Percentiles rank a stretch among this genome's conserved stretches.
Conservation (phyloP, 495 filamentous ascomycete genomes). For the Penicillium canariense region DNA sequence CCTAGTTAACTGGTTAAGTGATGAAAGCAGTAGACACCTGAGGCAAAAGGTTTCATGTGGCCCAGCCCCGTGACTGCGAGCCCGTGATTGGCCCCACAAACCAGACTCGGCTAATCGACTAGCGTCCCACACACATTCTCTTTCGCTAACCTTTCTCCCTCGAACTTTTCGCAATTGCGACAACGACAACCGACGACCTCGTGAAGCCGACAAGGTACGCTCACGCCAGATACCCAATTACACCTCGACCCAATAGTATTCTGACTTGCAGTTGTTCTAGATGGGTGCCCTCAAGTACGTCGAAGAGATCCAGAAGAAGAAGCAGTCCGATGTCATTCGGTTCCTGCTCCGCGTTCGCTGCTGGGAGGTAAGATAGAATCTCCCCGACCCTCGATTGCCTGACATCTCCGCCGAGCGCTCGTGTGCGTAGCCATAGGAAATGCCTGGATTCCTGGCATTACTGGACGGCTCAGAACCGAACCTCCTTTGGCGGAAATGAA, state of each 20-base stretch:
- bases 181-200: conserved; percentile 50
- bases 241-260: neutral
- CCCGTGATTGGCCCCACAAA: conserved; percentile 17
- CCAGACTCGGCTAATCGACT: conserved; percentile 45
- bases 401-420: conserved; percentile 48
- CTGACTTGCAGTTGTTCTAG: conserved; percentile 31
- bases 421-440: conserved; percentile 45
- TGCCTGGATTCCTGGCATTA: conserved; percentile 36
- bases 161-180: conserved; percentile 46
- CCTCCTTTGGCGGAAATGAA: conserved; percentile 42
- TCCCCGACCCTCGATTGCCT: conserved; percentile 47
- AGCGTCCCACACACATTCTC: conserved; percentile 50
- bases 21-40: conserved; percentile 5
- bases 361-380: conserved; percentile 92
- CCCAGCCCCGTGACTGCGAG: neutral
- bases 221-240: neutral
- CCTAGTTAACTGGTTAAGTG: no score
- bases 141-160: conserved; percentile 34
- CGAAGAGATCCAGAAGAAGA: conserved; percentile 99
- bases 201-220: conserved; percentile 53
- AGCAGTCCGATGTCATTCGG: conserved; percentile 98
- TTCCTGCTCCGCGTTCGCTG: conserved; percentile 99
- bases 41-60: conserved; percentile 3
- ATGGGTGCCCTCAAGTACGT: conserved; percentile 99
- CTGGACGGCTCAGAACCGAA: conserved; percentile 36